These are phyloP conservation scores for Wallacemonas rigidus DNA, from an alignment of 208 protist genomes.

Conservation along the genomic window DNA sequence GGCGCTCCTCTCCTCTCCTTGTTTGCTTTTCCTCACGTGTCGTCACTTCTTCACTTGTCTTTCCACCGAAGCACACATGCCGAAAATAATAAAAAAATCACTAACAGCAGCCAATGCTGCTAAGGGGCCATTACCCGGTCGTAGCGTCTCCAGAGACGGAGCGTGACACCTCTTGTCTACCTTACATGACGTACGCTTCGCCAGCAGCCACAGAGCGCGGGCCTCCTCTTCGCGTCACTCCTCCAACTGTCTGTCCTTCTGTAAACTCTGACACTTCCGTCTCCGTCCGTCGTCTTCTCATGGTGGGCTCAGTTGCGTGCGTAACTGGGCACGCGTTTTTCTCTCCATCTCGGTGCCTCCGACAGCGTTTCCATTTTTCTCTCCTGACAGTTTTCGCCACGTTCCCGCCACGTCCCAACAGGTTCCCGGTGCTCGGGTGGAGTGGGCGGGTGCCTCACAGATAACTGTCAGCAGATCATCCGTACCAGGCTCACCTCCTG, in stretches of 20 bases:
- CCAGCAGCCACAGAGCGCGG: too few species aligned
- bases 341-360: not conserved
- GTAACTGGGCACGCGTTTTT: not conserved
- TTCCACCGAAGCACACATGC: not conserved
- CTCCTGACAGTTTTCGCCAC: not conserved
- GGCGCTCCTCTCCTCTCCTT: not conserved
- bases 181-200: too few species aligned
- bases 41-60: slow-evolving; percentile 1
- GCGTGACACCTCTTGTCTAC: too few species aligned
- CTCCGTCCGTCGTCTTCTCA: too few species aligned
- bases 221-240: too few species aligned
- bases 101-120: too few species aligned
- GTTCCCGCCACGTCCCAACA: not conserved
- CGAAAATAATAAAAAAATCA: not conserved
- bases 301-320: too few species aligned
- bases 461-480: not conserved
- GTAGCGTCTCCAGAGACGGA: too few species aligned
- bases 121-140: too few species aligned
- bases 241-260: too few species aligned
- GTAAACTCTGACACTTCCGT: too few species aligned
- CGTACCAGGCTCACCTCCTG: not conserved
- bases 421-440: not conserved
- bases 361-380: not conserved
- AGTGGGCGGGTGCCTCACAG: not conserved
- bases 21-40: slow-evolving; percentile 5